Conservation (phyloP, 805 yeast species). For the Pichia membranifaciens region DNA sequence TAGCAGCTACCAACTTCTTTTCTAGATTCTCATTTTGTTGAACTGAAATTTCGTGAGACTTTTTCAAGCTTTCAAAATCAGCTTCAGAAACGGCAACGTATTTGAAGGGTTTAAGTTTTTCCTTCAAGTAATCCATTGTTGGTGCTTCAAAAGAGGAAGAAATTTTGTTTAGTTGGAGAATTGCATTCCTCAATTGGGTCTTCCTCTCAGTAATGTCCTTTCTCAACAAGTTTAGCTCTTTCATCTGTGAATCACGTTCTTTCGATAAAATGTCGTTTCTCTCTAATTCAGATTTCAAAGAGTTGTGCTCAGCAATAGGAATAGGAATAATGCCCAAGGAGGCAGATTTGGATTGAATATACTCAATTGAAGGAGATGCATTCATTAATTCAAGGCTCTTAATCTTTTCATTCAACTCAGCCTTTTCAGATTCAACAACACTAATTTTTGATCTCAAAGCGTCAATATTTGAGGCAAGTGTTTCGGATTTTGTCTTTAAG, state of each 20-base stretch:
- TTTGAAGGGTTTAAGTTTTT: not conserved
- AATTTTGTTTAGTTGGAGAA: not conserved
- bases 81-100: not conserved
- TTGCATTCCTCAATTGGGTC: not conserved
- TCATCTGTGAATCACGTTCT: conserved; percentile 2
- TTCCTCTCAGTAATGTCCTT: conserved; percentile 8
- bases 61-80: not conserved
- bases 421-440: conserved; percentile 6
- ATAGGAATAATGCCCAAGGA: conserved; percentile 17
- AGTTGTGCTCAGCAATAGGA: conserved; percentile 17
- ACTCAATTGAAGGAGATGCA: conserved; percentile 24
- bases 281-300: conserved; percentile 7
- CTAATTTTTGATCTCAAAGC: conserved; percentile 6
- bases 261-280: conserved; percentile 8
- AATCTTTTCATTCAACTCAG: conserved; percentile 5
- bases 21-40: not conserved
- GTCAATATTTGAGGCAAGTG: not conserved
- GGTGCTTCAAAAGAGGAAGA: not conserved
- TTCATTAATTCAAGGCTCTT: conserved; percentile 5
- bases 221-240: conserved; percentile 12
- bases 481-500: conserved; percentile 9
- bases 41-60: not conserved
- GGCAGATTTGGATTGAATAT: conserved; percentile 19
- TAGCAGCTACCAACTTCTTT: not conserved
- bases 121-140: not conserved